Evolutionary conservation across 768 basidiomycete genomes (phyloP).

Genomic region (Tylopilus vinaceipallidus): DNA sequence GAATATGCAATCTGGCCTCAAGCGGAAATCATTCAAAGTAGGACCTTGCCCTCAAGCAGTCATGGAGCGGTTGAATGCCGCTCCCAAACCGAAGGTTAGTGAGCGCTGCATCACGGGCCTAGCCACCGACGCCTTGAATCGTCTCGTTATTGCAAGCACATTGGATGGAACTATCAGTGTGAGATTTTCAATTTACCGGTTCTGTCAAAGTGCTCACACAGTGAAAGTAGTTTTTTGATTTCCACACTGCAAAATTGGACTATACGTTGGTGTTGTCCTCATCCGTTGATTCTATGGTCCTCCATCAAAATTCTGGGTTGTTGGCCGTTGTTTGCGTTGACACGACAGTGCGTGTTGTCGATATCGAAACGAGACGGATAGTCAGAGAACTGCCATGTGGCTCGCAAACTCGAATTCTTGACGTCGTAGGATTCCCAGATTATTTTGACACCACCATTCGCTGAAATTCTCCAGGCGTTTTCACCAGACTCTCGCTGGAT

Average conservation of each 20-base stretch:
- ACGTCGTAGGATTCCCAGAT: constrained; percentile 59
- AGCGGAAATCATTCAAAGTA: constrained; percentile 72
- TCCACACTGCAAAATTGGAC: constrained; percentile 79
- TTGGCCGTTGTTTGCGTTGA: constrained; percentile 87
- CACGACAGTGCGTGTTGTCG: constrained; percentile 77
- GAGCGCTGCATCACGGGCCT: constrained; percentile 74
- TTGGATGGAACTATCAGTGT: constrained; percentile 89
- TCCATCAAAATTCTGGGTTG: constrained; percentile 85
- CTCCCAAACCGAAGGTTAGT: constrained; percentile 40
- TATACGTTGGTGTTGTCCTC: constrained; percentile 67
- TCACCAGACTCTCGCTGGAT: constrained; percentile 96
- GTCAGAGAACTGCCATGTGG: constrained; percentile 84
- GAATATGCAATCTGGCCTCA: constrained; percentile 95
- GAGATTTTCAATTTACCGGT: constrained; percentile 28
- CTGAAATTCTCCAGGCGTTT: constrained; percentile 61
- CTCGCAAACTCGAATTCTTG: constrained; percentile 81
- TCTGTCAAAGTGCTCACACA: neutral
- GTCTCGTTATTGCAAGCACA: constrained; percentile 77
- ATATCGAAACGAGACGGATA: constrained; percentile 84
- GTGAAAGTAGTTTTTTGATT: constrained; percentile 84
- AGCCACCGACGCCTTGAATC: constrained; percentile 83
- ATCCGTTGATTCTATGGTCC: constrained; percentile 60
- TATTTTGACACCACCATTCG: neutral
- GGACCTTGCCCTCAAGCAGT: constrained; percentile 61
- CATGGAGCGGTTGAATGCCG: constrained; percentile 40